A percentile compares a stretch with the other conserved stretches of the same genome.
phyloP scores from a whole-genome alignment of 1,284 basidiomycete genomes.

The Inonotus obliquus region DNA sequence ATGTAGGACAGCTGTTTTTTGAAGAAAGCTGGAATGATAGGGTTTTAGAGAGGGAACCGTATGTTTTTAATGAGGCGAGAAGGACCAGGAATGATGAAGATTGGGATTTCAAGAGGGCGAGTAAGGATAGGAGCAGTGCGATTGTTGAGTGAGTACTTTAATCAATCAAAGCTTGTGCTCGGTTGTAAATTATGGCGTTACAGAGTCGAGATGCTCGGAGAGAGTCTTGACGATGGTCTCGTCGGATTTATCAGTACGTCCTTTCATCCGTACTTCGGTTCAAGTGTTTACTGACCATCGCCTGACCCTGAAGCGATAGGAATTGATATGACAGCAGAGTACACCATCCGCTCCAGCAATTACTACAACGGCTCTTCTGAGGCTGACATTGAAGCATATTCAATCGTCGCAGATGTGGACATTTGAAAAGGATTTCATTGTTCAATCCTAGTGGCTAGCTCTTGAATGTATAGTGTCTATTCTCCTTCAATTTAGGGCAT shows the following conservation, averaged over 20 bases:
- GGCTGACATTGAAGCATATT: neutral
- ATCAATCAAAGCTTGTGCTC: neutral
- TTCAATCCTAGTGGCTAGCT: too few species aligned
- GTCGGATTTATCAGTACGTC: constrained; percentile 17
- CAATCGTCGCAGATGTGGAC: neutral
- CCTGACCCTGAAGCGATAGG: constrained; percentile 6
- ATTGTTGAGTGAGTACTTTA: constrained; percentile 28
- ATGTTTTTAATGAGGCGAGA: constrained; percentile 26
- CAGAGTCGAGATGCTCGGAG: constrained; percentile 11
- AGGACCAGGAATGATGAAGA: constrained; percentile 28
- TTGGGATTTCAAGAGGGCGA: constrained; percentile 24
- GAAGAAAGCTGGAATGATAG: constrained; percentile 50
- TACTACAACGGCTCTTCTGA: constrained; percentile 9
- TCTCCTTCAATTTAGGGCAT: neutral
- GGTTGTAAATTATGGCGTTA: neutral
- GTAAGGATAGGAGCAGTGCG: constrained; percentile 28
- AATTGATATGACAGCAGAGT: constrained; percentile 13
- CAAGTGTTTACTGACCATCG: neutral
- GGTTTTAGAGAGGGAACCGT: constrained; percentile 28
- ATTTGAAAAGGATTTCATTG: neutral
- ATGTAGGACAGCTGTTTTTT: constrained; percentile 66
- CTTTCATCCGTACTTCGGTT: neutral
- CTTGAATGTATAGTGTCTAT: neutral
- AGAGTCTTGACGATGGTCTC: constrained; percentile 9
- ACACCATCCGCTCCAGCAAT: constrained; percentile 13